phyloP scores from a whole-genome alignment of 1,284 basidiomycete genomes.

The Agroathelia rolfsii region DNA sequence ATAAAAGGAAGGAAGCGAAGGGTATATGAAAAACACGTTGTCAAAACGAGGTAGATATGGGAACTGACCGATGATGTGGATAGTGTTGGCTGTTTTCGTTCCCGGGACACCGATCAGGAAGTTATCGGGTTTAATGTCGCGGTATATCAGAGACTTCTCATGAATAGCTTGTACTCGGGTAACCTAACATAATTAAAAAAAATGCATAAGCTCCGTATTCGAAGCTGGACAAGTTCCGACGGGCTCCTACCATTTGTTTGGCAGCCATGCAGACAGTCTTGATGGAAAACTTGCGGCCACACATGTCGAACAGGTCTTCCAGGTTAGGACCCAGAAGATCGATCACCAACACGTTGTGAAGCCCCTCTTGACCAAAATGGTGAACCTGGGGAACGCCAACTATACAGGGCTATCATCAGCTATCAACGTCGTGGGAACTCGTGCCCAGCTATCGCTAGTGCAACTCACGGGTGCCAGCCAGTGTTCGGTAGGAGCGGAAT shows the following conservation, averaged over 20 bases:
- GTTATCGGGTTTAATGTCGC: conserved; percentile 99
- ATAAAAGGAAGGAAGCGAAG: conserved; percentile 9
- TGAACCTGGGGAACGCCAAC: conserved; percentile 95
- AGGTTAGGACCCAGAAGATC: conserved; percentile 94
- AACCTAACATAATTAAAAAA: conserved; percentile 43
- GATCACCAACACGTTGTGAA: conserved; percentile 96
- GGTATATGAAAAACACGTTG: conserved; percentile 8
- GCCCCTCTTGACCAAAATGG: conserved; percentile 96
- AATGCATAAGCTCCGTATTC: background rate
- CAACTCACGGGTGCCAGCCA: conserved; percentile 82
- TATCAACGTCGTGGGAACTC: conserved; percentile 6
- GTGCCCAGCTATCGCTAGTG: conserved; percentile 6
- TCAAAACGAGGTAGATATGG: conserved; percentile 6
- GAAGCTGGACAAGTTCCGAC: background rate
- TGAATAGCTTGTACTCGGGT: conserved; percentile 96
- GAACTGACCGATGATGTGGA: conserved; percentile 80
- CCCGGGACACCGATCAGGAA: conserved; percentile 94
- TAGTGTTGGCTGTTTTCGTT: conserved; percentile 82
- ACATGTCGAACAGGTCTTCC: conserved; percentile 98
- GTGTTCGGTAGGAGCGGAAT: conserved; percentile 93
- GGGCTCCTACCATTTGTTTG: conserved; percentile 83
- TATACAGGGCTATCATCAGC: conserved; percentile 23
- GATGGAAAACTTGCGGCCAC: conserved; percentile 91
- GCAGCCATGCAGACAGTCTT: conserved; percentile 99
- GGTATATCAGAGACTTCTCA: conserved; percentile 97